Base-by-base conservation (phyloP, 2,329 filamentous ascomycete genomes). In the Grosmannia serpens region DNA sequence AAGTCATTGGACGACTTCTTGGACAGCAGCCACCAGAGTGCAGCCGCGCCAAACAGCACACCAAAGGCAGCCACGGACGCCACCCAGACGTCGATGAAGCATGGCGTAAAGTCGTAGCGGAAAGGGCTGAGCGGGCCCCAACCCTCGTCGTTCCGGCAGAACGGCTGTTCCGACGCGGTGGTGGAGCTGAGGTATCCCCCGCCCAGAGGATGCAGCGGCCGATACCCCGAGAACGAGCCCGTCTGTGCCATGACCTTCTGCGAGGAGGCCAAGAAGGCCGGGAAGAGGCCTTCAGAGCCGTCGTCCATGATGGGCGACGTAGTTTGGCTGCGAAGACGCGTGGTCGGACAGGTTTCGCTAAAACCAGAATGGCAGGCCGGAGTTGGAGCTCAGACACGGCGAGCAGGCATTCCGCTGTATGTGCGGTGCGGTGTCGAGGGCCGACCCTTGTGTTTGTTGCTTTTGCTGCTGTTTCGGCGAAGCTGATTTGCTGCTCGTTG, bases 51-150 rank as follows among this genome's bases (percentile, higher is more conserved):
- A 62, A 86, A 80, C 27, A 96, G 58, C 27, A 96, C 77, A 20
- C 92, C 91, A 74, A 87, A 95, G 17, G 78, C 79, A 10, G 89
- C 89, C 31, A 96, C 88, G 1, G 80, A 74, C 38, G 88, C 83
- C 60, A 97, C 83, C 83, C 89, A 91, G 26, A 95, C 83, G 70
- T 99, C 95, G 67, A 97, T 85, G 70, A 99, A 99, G 76, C 94
- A 99, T 47, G 94, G 92, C 20, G 94, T 97, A 67, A 99, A 91
- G 74, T 99, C 94, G 73, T 90, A 96, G 70, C 92, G 82, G 64
- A 85, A 79, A 41, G 86, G 85, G 73, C 91, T 96, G 69, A 99
- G 70, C 26, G 94, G 94, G 1, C 95, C 95, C 94, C 94, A 99
- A 67, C 94, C 95, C 73, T 97, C 92, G 58, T 79, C 77, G 73